Evolutionary conservation across 2,329 filamentous ascomycete species (phyloP).

Genomic region (Ophiostoma montium): DNA sequence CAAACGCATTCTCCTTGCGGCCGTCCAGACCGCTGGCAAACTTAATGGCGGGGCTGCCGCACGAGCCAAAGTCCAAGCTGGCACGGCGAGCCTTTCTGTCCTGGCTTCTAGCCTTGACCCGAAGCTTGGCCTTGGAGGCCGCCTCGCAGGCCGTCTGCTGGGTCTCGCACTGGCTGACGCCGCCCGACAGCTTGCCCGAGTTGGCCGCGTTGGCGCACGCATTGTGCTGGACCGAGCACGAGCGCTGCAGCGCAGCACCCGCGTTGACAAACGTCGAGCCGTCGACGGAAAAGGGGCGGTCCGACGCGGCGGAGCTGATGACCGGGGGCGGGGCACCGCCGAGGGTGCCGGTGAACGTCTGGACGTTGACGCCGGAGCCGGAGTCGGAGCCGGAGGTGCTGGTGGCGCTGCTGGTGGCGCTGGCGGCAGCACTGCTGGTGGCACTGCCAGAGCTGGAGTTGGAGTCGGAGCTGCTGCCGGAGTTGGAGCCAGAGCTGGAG

Average conservation of each 20-base stretch:
- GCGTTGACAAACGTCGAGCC: slow-evolving; percentile 37
- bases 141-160: slow-evolving; percentile 27
- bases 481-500: no score
- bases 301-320: slow-evolving; percentile 21
- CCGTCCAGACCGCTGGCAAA: slow-evolving; percentile 35
- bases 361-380: slow-evolving; percentile 23
- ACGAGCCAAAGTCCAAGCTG: slow-evolving; percentile 29
- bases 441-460: not conserved
- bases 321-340: slow-evolving; percentile 30
- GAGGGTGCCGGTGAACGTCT: slow-evolving; percentile 30
- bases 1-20: slow-evolving; percentile 28
- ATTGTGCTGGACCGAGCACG: slow-evolving; percentile 37
- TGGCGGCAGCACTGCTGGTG: not conserved
- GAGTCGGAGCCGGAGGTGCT: no score
- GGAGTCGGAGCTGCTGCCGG: no score
- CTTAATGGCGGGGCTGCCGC: slow-evolving; percentile 32
- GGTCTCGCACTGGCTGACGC: slow-evolving; percentile 27
- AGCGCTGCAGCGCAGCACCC: slow-evolving; percentile 31
- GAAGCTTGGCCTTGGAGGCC: slow-evolving; percentile 13
- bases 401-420: not conserved
- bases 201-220: slow-evolving; percentile 34
- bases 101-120: no score
- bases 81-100: slow-evolving; percentile 16
- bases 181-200: slow-evolving; percentile 24
- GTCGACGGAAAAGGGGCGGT: slow-evolving; percentile 36